phyloP scores from a whole-genome alignment of 108 stramenopile genomes.

The Pseudonitzschia pungens region DNA sequence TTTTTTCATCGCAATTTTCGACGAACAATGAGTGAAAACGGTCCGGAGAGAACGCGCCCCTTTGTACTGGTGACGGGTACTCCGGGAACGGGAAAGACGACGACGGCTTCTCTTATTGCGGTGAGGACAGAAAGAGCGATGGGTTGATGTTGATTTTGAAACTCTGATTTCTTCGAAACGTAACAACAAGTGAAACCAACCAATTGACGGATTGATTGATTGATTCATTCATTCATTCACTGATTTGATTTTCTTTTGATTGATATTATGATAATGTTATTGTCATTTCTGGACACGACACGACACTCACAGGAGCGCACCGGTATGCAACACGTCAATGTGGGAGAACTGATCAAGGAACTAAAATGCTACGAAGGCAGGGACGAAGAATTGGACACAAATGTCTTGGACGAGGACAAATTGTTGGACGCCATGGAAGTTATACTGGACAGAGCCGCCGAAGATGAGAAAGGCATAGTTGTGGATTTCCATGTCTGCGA shows the following conservation, averaged over 20 bases:
- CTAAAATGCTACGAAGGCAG: slow-evolving; percentile 83
- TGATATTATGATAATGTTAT: not conserved
- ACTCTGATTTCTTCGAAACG: too few relatives aligned
- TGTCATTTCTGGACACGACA: not conserved
- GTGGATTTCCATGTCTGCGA: slow-evolving; percentile 93
- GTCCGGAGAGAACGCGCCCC: slow-evolving; percentile 46
- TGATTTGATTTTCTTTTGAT: not conserved
- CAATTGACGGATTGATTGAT: slow-evolving; percentile 6
- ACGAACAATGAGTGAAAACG: slow-evolving; percentile 20
- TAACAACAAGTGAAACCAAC: too few relatives aligned
- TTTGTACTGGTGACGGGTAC: slow-evolving; percentile 94
- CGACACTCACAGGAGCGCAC: slow-evolving; percentile 38
- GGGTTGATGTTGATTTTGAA: too few relatives aligned
- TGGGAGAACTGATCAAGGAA: slow-evolving; percentile 76
- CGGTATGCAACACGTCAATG: slow-evolving; percentile 70
- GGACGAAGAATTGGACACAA: slow-evolving; percentile 85
- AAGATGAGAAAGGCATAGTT: slow-evolving; percentile 70
- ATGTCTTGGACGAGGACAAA: slow-evolving; percentile 92
- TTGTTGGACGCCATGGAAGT: slow-evolving; percentile 83
- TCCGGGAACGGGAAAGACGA: slow-evolving; percentile 90
- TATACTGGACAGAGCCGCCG: slow-evolving; percentile 64
- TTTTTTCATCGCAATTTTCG: too few relatives aligned
- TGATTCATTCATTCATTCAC: slow-evolving; percentile 3
- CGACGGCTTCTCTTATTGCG: slow-evolving; percentile 65
- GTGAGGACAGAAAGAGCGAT: slow-evolving; percentile 16